Evolutionary conservation across 2,329 filamentous ascomycete species (phyloP).

Genomic region (Apiospora phragmitis): DNA sequence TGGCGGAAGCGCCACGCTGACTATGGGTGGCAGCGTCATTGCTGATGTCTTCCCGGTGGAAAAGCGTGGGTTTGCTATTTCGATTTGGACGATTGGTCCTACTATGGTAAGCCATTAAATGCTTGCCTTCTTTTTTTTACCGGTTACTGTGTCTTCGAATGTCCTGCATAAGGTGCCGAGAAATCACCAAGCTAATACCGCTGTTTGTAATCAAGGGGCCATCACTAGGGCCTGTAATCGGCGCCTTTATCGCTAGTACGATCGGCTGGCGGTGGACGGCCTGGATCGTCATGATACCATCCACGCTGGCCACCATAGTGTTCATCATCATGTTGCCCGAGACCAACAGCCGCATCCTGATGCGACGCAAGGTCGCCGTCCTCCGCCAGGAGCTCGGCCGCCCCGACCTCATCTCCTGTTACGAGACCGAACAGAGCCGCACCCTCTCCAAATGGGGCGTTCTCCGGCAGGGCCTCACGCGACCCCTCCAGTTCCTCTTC

Average conservation of each 20-base stretch:
- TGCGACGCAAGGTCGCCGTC: conserved; percentile 46
- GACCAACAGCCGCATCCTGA: conserved; percentile 52
- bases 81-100: conserved; percentile 49
- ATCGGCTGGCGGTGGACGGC: conserved; percentile 55
- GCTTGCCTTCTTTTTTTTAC: background rate
- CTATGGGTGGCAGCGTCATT: conserved; percentile 56
- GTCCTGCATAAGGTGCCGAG: background rate
- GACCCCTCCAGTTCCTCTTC: conserved; percentile 53
- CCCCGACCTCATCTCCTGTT: conserved; percentile 47
- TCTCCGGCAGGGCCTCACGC: conserved; percentile 44
- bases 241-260: conserved; percentile 48
- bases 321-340: conserved; percentile 45
- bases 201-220: background rate
- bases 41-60: conserved; percentile 53
- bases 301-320: conserved; percentile 33
- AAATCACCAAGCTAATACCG: background rate
- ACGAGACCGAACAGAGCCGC: conserved; percentile 32
- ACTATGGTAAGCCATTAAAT: conserved; percentile 31
- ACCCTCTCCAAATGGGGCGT: conserved; percentile 29
- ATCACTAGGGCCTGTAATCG: conserved; percentile 24
- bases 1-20: conserved; percentile 55
- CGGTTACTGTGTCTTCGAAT: background rate
- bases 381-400: conserved; percentile 48
- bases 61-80: conserved; percentile 48
- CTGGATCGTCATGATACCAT: conserved; percentile 53